These are phyloP conservation scores for Mortierella sp. DNA, from an alignment of 371 early-diverging fungal genomes.

Conservation along the genomic window DNA sequence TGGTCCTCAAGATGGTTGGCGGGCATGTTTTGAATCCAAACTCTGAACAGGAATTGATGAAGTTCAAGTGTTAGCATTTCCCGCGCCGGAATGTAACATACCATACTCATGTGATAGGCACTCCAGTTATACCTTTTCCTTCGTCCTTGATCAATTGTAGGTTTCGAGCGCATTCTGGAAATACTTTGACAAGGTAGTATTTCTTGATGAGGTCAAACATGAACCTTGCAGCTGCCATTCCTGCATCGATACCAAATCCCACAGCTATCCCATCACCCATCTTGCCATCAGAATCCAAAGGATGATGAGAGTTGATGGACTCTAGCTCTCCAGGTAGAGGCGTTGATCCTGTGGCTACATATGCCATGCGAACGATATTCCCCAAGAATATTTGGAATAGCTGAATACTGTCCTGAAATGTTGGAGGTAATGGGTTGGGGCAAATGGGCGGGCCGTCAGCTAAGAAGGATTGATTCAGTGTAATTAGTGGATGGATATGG, in stretches of 20 bases:
- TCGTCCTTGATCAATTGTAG: constrained; percentile 54
- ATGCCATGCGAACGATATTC: constrained; percentile 70
- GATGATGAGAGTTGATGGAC: constrained; percentile 59
- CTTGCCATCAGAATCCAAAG: constrained; percentile 35
- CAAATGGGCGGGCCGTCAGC: constrained; percentile 67
- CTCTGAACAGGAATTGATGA: constrained; percentile 13
- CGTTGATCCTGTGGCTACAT: constrained; percentile 74
- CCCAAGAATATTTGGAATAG: constrained; percentile 67
- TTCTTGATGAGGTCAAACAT: constrained; percentile 75
- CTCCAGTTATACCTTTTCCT: constrained; percentile 53
- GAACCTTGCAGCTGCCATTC: constrained; percentile 73
- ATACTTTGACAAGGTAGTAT: constrained; percentile 75
- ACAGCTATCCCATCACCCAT: constrained; percentile 67
- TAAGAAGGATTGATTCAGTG: constrained; percentile 3
- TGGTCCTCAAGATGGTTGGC: constrained; percentile 71
- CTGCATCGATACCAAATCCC: constrained; percentile 75
- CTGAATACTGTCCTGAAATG: constrained; percentile 66
- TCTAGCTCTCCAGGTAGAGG: constrained; percentile 69
- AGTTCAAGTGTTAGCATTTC: neutral
- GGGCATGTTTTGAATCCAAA: constrained; percentile 80
- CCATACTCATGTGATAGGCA: neutral
- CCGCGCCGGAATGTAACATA: too few relatives aligned
- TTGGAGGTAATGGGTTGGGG: constrained; percentile 66
- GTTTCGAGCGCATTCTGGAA: constrained; percentile 68
- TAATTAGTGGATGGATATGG: too few relatives aligned